Evolutionary conservation across 1,139 yeast genomes (phyloP).

Genomic region (Scheffersomyces lignicola): DNA sequence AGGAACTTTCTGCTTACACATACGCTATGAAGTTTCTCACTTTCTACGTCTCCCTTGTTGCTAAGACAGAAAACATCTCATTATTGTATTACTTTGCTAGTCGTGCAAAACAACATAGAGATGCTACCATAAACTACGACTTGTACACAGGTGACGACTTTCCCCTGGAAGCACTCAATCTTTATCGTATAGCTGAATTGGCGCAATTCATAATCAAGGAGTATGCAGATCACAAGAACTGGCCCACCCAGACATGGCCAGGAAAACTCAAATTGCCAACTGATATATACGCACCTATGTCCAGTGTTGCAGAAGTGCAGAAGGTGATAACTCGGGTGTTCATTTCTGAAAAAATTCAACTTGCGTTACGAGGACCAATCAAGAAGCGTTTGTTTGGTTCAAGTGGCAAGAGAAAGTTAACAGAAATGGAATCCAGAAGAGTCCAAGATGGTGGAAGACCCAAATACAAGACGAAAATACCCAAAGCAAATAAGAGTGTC

Average conservation of each 20-base stretch:
- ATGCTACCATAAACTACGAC: slow-evolving; percentile 43
- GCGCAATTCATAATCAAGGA: slow-evolving; percentile 66
- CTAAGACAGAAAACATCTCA: slow-evolving; percentile 68
- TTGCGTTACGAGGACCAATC: slow-evolving; percentile 25
- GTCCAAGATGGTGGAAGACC: slow-evolving; percentile 6
- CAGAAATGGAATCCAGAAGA: slow-evolving; percentile 4
- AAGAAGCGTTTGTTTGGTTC: slow-evolving; percentile 22
- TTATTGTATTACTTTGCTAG: slow-evolving; percentile 75
- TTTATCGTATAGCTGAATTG: slow-evolving; percentile 72
- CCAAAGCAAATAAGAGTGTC: slow-evolving; percentile 3
- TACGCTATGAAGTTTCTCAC: slow-evolving; percentile 60
- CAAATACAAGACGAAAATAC: slow-evolving; percentile 5
- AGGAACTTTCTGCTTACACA: slow-evolving; percentile 36
- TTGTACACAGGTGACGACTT: slow-evolving; percentile 29
- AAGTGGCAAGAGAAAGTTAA: slow-evolving; percentile 13
- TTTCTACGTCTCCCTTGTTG: slow-evolving; percentile 61
- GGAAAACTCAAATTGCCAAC: slow-evolving; percentile 68
- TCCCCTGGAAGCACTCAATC: slow-evolving; percentile 31
- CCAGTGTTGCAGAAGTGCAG: slow-evolving; percentile 44
- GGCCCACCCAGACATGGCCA: slow-evolving; percentile 82
- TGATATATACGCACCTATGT: slow-evolving; percentile 65
- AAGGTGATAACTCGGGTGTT: slow-evolving; percentile 46
- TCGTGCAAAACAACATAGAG: slow-evolving; percentile 77
- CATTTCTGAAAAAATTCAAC: slow-evolving; percentile 45
- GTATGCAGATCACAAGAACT: slow-evolving; percentile 55